A percentile compares a stretch with the other conserved stretches of the same genome.
These are phyloP conservation scores for Aspergillus affinis DNA, from an alignment of 495 filamentous ascomycete species.

Conservation along the genomic window DNA sequence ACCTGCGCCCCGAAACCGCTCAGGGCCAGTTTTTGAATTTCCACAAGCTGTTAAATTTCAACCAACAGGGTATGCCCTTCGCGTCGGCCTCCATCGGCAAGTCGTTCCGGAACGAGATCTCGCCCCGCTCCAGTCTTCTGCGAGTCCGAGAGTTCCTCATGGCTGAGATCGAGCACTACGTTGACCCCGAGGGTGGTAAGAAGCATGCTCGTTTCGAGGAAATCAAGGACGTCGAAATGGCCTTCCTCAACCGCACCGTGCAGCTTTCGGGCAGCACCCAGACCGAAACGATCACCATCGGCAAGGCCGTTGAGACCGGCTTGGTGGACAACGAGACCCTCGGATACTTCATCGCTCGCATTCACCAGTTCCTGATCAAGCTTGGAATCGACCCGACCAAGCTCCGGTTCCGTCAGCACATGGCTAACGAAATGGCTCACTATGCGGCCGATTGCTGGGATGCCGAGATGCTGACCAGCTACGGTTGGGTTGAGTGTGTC, in stretches of 20 bases:
- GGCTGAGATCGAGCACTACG: slow-evolving; percentile 75
- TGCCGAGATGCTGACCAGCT: slow-evolving; percentile 73
- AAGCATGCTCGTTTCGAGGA: slow-evolving; percentile 65
- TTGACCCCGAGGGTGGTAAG: slow-evolving; percentile 70
- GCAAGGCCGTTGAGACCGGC: slow-evolving; percentile 65
- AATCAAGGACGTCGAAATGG: slow-evolving; percentile 60
- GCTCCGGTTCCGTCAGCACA: slow-evolving; percentile 82
- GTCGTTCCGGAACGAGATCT: slow-evolving; percentile 74
- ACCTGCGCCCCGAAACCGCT: slow-evolving; percentile 66
- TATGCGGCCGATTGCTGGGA: slow-evolving; percentile 87
- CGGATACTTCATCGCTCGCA: slow-evolving; percentile 83
- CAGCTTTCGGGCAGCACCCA: slow-evolving; percentile 69
- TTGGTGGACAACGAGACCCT: slow-evolving; percentile 82
- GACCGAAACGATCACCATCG: slow-evolving; percentile 59
- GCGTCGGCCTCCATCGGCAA: slow-evolving; percentile 75
- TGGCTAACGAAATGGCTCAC: slow-evolving; percentile 81
- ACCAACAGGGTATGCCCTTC: slow-evolving; percentile 69
- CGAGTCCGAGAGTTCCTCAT: slow-evolving; percentile 72
- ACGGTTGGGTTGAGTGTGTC: slow-evolving; percentile 86
- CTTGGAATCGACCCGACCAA: slow-evolving; percentile 69
- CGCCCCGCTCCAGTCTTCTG: slow-evolving; percentile 64
- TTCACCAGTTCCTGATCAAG: slow-evolving; percentile 69
- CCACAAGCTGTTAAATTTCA: slow-evolving; percentile 69
- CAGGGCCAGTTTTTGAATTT: slow-evolving; percentile 71
- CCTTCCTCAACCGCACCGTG: slow-evolving; percentile 67